These are phyloP conservation scores for Podaxis sp. DNA, from an alignment of 768 basidiomycete genomes.

Conservation along the genomic window DNA sequence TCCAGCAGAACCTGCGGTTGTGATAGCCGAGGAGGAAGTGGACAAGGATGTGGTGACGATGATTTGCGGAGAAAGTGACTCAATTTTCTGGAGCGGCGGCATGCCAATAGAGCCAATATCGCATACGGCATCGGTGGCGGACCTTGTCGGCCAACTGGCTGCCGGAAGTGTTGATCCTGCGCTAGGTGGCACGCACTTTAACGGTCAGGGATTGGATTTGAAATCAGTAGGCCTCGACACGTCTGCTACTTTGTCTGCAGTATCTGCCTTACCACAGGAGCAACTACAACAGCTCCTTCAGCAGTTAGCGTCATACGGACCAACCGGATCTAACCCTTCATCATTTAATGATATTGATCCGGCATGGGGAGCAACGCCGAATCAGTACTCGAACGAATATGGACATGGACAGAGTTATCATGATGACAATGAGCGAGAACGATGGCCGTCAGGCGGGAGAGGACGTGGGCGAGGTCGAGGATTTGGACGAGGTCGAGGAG, in stretches of 20 bases:
- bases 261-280: constrained; percentile 52
- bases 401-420: constrained; percentile 52
- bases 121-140: constrained; percentile 56
- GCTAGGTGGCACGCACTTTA: constrained; percentile 34
- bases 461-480: constrained; percentile 48
- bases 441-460: constrained; percentile 45
- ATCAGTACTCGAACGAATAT: constrained; percentile 47
- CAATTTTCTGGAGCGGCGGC: constrained; percentile 56
- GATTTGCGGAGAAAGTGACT: constrained; percentile 64
- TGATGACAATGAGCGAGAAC: constrained; percentile 44
- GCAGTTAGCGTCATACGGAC: constrained; percentile 34
- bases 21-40: constrained; percentile 67
- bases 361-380: constrained; percentile 37
- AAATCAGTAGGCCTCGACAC: constrained; percentile 46
- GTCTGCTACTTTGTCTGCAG: constrained; percentile 41
- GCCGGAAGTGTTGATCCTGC: constrained; percentile 39
- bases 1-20: constrained; percentile 64
- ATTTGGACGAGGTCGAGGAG: constrained; percentile 59
- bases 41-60: constrained; percentile 63
- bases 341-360: constrained; percentile 36
- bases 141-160: constrained; percentile 66
- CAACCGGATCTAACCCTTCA: constrained; percentile 19
- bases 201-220: constrained; percentile 31
- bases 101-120: constrained; percentile 31
- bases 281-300: constrained; percentile 64